phyloP scores from a whole-genome alignment of 306 rosid species.

The Cucurbita argyrosperma region DNA sequence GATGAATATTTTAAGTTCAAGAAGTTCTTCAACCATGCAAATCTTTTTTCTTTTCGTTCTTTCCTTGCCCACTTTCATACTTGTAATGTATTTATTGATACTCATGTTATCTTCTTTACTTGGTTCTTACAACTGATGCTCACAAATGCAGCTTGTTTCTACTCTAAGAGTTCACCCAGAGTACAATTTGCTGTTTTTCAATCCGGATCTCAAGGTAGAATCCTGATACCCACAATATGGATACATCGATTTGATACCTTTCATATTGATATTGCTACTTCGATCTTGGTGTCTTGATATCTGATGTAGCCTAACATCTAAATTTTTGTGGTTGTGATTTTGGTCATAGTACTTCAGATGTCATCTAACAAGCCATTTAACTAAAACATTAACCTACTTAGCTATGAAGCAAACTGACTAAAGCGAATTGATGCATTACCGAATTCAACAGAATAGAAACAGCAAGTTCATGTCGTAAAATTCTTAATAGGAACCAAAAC shows the following conservation, averaged over 20 bases:
- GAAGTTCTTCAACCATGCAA: background rate
- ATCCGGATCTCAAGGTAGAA: constrained; percentile 63
- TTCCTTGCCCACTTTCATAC: background rate
- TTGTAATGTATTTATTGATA: constrained; percentile 2
- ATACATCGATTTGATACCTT: background rate
- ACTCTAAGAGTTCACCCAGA: constrained; percentile 64
- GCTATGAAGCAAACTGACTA: background rate
- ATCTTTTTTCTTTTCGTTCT: background rate
- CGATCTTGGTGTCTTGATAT: background rate
- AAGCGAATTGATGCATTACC: background rate
- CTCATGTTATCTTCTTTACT: constrained; percentile 8
- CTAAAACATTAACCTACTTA: background rate
- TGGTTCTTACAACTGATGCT: constrained; percentile 24
- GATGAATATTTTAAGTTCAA: background rate
- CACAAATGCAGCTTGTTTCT: constrained; percentile 70
- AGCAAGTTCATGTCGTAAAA: background rate
- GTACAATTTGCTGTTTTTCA: constrained; percentile 55
- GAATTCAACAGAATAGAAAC: background rate
- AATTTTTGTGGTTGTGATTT: background rate
- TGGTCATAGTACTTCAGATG: background rate
- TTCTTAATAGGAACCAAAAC: background rate
- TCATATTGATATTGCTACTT: background rate
- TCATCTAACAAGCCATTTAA: background rate
- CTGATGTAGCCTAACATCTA: background rate
- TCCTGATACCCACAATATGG: background rate